Percentiles rank a stretch among this genome's conserved stretches.
Conservation (phyloP, 2,329 filamentous ascomycete genomes). For the Sporothrix brunneoviolacea region DNA sequence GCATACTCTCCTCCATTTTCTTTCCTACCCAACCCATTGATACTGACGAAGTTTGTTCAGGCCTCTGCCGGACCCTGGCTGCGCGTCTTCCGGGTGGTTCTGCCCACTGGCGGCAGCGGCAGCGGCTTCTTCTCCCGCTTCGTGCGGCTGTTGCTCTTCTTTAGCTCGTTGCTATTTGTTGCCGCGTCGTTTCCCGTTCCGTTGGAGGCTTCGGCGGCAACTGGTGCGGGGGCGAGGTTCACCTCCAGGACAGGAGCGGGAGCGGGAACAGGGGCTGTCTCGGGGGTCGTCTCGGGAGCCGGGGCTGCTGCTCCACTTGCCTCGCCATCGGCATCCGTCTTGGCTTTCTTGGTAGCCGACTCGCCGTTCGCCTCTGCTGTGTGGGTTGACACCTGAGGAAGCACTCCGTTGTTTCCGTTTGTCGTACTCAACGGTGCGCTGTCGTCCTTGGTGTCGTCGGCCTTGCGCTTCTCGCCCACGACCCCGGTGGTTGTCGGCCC, state of each 20-base stretch:
- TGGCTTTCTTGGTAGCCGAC: slow-evolving; percentile 12
- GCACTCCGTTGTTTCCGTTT: slow-evolving; percentile 10
- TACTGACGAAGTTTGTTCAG: not conserved
- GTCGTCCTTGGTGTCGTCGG: slow-evolving; percentile 8
- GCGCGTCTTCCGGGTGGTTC: slow-evolving; percentile 33
- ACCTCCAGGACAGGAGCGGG: not conserved
- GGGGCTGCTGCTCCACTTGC: no score
- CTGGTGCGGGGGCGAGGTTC: not conserved
- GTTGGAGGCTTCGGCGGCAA: not conserved
- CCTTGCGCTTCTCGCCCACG: slow-evolving; percentile 23
- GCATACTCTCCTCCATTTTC: no score
- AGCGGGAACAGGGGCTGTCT: not conserved
- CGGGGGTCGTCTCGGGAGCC: no score
- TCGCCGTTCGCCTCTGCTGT: no score
- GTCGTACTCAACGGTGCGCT: not conserved
- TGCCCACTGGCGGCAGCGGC: slow-evolving; percentile 24
- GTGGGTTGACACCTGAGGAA: not conserved
- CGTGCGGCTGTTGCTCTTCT: slow-evolving; percentile 19
- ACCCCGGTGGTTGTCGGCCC: not conserved
- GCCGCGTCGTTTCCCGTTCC: not conserved
- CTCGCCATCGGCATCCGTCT: not conserved
- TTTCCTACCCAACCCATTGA: no score
- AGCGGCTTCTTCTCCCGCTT: slow-evolving; percentile 24
- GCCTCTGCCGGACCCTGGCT: slow-evolving; percentile 28
- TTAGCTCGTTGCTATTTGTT: slow-evolving; percentile 10